phyloP scores from a whole-genome alignment of 805 yeast genomes.

The Hanseniaspora lindneri region DNA sequence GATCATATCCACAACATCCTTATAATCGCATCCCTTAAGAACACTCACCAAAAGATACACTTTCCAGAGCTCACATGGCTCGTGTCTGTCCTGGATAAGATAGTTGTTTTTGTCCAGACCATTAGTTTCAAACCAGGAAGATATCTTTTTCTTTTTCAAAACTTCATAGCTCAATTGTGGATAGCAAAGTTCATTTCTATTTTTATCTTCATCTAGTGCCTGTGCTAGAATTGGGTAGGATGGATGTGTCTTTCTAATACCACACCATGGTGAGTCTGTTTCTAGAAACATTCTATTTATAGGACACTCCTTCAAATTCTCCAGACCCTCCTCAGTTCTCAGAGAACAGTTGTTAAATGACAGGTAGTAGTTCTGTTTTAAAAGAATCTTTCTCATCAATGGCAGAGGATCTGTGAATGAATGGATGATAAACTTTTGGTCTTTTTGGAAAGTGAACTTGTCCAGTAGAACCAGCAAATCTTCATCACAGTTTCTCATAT shows the following conservation, averaged over 20 bases:
- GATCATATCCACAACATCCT: constrained; percentile 37
- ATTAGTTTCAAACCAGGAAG: constrained; percentile 15
- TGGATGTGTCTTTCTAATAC: constrained; percentile 59
- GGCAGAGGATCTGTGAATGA: constrained; percentile 76
- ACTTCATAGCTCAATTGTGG: constrained; percentile 16
- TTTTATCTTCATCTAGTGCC: constrained; percentile 47
- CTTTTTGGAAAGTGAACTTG: constrained; percentile 36
- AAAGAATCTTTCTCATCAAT: constrained; percentile 45
- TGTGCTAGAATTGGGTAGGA: constrained; percentile 50
- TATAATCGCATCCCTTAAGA: constrained; percentile 34
- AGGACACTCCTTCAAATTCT: constrained; percentile 54
- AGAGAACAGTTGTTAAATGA: constrained; percentile 92
- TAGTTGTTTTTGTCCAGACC: constrained; percentile 24
- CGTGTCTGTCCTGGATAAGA: constrained; percentile 75
- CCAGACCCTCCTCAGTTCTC: constrained; percentile 33
- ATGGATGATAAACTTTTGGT: constrained; percentile 72
- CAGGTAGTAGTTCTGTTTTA: constrained; percentile 34
- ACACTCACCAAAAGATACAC: constrained; percentile 61
- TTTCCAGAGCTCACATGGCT: constrained; percentile 75
- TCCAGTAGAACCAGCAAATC: constrained; percentile 58
- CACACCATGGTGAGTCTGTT: constrained; percentile 99
- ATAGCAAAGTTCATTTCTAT: neutral
- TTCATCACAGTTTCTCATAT: constrained; percentile 73
- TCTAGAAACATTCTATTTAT: constrained; percentile 62
- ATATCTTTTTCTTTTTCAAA: constrained; percentile 10